Base-by-base conservation (phyloP, 768 basidiomycete genomes). In the Phylloporus rhodoxanthus region DNA sequence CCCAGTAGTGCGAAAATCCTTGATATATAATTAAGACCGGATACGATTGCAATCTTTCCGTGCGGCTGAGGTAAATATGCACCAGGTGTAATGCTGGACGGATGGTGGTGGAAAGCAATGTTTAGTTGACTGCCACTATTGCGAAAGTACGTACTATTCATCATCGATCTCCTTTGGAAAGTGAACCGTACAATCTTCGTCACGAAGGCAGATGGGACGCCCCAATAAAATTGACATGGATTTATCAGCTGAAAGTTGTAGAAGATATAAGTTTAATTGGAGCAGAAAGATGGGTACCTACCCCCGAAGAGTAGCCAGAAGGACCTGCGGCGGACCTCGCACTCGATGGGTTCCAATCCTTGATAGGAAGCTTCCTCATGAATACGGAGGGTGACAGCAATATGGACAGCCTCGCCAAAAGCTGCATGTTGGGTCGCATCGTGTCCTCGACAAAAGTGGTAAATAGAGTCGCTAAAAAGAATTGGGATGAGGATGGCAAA, bases 221-320 rank as follows among this genome's bases (percentile, higher is more conserved):
- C 87, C 88, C 39, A 91, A 75, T 36, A 92, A 72, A 57, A 91
- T 85, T 42, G 87, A 85, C 84, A 86, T 87, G 15, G 89, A 91
- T 69, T 91, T 91, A 66, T 94, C 92, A 54, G 89, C 89, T 89
- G 61, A 23, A 51, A 45, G 48, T 21, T 15, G 49, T 47, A 17
- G 32, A 20, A 6, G 20, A 37, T 45, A 19, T 28, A 20, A 20
- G 38, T 26, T 45, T 26, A 47, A 11, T 45, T 37, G 34, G 46
- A 44, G 23, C 17, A 42, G 32, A 48, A 39, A 6, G 21, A 48
- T 39, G 43, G 10, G 20, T 21, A 71, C 78, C 43, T 62, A 87
- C 88, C 91, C 64, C 87, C 89, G 61, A 92, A 93, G 32, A 92
- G 76, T 11, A 95, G 71, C 89, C 90, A 94, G 70, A 94, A 95